Evolutionary conservation across 148 eudicot genomes (phyloP), one percentile per base, ranked within the genome.

Genomic region (Camellia granthamiana): DNA sequence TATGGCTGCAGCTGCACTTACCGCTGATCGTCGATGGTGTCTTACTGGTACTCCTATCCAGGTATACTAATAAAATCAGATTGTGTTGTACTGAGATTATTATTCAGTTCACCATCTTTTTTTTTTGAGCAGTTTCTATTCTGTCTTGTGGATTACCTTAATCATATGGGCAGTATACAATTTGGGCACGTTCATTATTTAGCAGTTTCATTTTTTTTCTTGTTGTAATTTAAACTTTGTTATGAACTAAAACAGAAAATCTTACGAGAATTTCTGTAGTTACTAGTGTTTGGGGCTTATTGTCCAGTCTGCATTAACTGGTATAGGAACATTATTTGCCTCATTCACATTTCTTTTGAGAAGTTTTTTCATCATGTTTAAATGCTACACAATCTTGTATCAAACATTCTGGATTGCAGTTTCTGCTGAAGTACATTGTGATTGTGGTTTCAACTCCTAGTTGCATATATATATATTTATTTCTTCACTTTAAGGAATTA

Each of bases 21-120:
- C 81, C 78, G 99, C 99, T 69, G 97, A 91, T 68, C 83, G 94
- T 67, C 88, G 99, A 77, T 96, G 99, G 99, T 96, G 99, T 82
- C 97, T 96, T 84, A 96, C 98, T 74, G 99, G 99, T 63, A 96
- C 99, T 56, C 99, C 99, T 79, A 96, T 96, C 78, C 99, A 96
- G 94, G 99, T 96, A 84, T 77, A 12, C 43, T 51, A 18, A 23
- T 82, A 38, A 9, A 0, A 72, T 12, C 69, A 14, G 0, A 16
- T 69, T 58, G 8, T 64, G 54, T 60, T 30, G 12, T 3, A 18
- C 41, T 42, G 56, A 8, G 74, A 65, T 62, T 21, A 46, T 72
- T 42, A 62, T 81, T 46, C 54, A 16, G 41, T 78, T 65, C 18
- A 66, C 1, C 55, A 7, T 49, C 13, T 44, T 56, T 16, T 61